Evolutionary conservation across 768 basidiomycete genomes (phyloP).

Genomic region (Boletus coccyginus): DNA sequence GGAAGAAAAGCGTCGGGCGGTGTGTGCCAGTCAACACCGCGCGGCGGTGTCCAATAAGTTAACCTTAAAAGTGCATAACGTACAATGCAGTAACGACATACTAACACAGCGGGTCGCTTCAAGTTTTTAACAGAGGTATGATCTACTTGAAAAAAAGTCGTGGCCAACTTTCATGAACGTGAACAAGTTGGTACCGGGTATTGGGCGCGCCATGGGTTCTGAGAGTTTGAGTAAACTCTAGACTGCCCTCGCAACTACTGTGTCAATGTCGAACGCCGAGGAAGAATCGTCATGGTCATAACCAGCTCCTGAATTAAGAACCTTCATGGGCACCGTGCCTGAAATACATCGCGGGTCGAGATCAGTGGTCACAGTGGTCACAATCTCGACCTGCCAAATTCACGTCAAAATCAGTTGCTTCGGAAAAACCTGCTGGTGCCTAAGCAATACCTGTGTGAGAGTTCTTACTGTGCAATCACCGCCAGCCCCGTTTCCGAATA

Average conservation of each 20-base stretch:
- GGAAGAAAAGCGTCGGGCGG: no score
- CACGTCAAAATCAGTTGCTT: neutral
- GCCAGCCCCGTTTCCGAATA: neutral
- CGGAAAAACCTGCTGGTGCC: neutral
- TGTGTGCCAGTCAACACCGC: no score
- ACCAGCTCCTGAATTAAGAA: neutral
- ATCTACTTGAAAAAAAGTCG: no score
- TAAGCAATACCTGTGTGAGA: conserved; percentile 5
- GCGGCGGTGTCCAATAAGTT: no score
- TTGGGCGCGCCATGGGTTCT: no score
- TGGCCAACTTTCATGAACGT: no score
- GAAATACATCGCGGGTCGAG: neutral
- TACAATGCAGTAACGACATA: no score
- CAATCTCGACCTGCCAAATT: conserved; percentile 1
- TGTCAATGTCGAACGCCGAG: neutral
- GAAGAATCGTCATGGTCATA: neutral
- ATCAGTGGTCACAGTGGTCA: neutral
- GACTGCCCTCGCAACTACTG: neutral
- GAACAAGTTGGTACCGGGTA: neutral
- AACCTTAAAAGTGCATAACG: no score
- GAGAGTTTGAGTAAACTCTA: neutral
- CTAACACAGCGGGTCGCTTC: no score
- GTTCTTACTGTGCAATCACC: neutral
- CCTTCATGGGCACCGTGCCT: neutral
- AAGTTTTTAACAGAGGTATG: no score